Percentiles rank a stretch among this genome's conserved stretches.
phyloP scores from a whole-genome alignment of 352 stramenopile genomes.

The Pythium plurisporium region DNA sequence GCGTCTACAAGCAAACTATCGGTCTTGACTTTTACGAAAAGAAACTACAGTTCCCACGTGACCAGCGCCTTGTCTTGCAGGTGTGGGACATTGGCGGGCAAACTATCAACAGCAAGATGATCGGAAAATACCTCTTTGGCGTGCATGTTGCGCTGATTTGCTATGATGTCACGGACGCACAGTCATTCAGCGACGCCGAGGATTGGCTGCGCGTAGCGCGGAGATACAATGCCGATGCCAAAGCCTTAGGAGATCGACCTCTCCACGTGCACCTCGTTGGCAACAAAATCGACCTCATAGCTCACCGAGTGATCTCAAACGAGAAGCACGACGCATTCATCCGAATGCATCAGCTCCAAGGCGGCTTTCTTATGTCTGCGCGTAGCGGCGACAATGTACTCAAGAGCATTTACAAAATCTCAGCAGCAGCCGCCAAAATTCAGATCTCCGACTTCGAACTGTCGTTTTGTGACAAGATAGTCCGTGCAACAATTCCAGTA shows the following conservation, averaged over 20 bases:
- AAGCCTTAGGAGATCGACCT: conserved; percentile 23
- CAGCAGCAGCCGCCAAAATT: conserved; percentile 58
- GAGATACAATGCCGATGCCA: conserved; percentile 16
- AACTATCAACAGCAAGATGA: conserved; percentile 86
- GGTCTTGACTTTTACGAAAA: conserved; percentile 88
- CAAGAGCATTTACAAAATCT: conserved; percentile 75
- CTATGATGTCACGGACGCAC: conserved; percentile 83
- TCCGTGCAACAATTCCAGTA: conserved; percentile 46
- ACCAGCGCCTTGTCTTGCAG: conserved; percentile 72
- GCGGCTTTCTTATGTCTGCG: conserved; percentile 79
- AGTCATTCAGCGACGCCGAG: conserved; percentile 77
- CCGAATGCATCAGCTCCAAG: conserved; percentile 43
- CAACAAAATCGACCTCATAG: conserved; percentile 87
- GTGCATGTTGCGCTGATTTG: conserved; percentile 77
- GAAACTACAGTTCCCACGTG: conserved; percentile 66
- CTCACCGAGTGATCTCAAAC: conserved; percentile 59
- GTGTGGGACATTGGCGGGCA: conserved; percentile 89
- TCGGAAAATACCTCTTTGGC: conserved; percentile 81
- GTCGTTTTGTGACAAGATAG: conserved; percentile 70
- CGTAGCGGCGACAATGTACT: conserved; percentile 82
- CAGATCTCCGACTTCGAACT: conserved; percentile 77
- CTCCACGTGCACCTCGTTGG: conserved; percentile 72
- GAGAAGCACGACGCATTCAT: conserved; percentile 80
- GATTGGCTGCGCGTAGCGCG: conserved; percentile 66
- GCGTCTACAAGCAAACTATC: conserved; percentile 86